phyloP scores from a whole-genome alignment of 192 early-diverging fungal genomes.

The Coemansia sp. region DNA sequence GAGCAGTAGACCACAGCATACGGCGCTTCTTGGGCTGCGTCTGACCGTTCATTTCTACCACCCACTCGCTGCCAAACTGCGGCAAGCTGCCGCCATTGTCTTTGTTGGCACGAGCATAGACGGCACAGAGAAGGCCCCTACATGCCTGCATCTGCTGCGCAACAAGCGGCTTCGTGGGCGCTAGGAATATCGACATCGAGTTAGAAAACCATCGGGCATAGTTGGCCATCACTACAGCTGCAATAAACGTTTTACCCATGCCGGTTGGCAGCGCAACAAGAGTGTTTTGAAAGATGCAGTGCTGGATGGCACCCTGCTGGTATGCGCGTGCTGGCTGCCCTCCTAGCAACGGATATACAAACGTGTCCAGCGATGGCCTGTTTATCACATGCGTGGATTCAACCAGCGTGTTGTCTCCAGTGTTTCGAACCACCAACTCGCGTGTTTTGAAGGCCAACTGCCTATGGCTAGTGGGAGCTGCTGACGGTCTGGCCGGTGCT shows the following conservation, averaged over 20 bases:
- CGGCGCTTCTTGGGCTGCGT: conserved; percentile 54
- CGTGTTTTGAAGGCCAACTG: conserved; percentile 17
- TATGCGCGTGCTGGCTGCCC: conserved; percentile 68
- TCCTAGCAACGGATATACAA: conserved; percentile 44
- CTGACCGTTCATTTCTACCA: conserved; percentile 65
- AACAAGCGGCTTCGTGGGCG: conserved; percentile 88
- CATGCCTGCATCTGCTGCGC: conserved; percentile 90
- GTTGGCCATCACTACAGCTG: conserved; percentile 91
- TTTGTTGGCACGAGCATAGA: conserved; percentile 61
- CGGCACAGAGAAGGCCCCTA: conserved; percentile 68
- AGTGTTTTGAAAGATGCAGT: conserved; percentile 77
- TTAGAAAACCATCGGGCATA: conserved; percentile 89
- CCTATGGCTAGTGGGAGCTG: background rate
- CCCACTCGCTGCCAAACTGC: conserved; percentile 16
- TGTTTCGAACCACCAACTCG: conserved; percentile 20
- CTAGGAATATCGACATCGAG: conserved; percentile 83
- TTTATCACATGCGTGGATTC: conserved; percentile 37
- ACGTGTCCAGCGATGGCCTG: conserved; percentile 29
- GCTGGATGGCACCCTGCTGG: conserved; percentile 81
- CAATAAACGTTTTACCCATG: conserved; percentile 93
- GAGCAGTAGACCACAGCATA: conserved; percentile 60
- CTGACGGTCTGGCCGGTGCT: background rate
- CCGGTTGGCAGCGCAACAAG: conserved; percentile 82
- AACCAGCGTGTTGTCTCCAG: conserved; percentile 43
- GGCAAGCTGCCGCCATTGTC: conserved; percentile 20